Conservation (phyloP, 768 basidiomycete genomes). For the Boletellus emodensis region DNA sequence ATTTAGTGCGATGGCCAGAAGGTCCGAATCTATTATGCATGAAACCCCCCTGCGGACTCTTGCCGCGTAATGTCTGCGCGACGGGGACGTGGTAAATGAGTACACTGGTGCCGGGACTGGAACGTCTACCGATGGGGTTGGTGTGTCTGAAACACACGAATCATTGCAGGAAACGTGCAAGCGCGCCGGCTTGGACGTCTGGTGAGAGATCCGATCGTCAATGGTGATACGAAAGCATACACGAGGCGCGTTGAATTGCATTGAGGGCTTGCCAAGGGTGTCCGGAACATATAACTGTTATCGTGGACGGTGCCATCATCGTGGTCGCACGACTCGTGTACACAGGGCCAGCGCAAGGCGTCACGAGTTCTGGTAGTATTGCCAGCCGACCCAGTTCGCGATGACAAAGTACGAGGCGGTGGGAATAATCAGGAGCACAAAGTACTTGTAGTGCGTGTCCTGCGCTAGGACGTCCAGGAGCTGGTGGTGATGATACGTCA, state of each 20-base stretch:
- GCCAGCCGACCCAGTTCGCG: slow-evolving; percentile 99
- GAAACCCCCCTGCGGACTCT: slow-evolving; percentile 13
- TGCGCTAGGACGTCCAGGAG: slow-evolving; percentile 56
- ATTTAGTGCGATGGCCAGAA: slow-evolving; percentile 13
- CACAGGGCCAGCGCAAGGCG: neutral
- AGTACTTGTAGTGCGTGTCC: slow-evolving; percentile 92
- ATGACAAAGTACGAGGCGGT: slow-evolving; percentile 87
- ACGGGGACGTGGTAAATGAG: slow-evolving; percentile 13
- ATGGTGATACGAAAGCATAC: slow-evolving; percentile 11
- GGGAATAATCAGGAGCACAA: slow-evolving; percentile 73
- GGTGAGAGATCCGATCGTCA: slow-evolving; percentile 18
- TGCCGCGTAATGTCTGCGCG: neutral
- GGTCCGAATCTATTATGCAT: slow-evolving; percentile 16
- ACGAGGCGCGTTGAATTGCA: slow-evolving; percentile 24
- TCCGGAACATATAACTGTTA: slow-evolving; percentile 7
- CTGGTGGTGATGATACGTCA: slow-evolving; percentile 39
- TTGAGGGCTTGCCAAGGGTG: slow-evolving; percentile 2
- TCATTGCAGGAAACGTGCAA: slow-evolving; percentile 20
- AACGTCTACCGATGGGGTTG: neutral
- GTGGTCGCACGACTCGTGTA: slow-evolving; percentile 6
- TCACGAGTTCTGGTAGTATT: slow-evolving; percentile 91
- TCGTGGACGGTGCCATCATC: neutral
- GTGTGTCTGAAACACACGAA: slow-evolving; percentile 13
- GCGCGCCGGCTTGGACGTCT: slow-evolving; percentile 15
- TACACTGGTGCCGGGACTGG: too few relatives aligned